Evolutionary conservation across 2,329 filamentous ascomycete genomes (phyloP).

Genomic region (Aspergillus quadricinctus): DNA sequence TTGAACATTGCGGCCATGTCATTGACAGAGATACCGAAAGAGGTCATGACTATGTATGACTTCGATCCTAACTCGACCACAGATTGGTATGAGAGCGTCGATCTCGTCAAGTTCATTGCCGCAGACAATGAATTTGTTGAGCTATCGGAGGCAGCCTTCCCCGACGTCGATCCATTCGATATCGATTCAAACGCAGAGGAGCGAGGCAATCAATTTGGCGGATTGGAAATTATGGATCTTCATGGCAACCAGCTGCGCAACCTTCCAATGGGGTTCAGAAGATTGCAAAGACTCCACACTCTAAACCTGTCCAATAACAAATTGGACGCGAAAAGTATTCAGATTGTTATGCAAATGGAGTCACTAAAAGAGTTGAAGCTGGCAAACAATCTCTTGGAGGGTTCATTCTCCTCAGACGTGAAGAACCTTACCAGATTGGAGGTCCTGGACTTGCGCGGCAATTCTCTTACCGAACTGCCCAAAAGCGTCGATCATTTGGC

Average conservation of each 20-base stretch:
- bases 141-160: slow-evolving; percentile 72
- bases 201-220: slow-evolving; percentile 72
- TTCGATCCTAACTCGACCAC: slow-evolving; percentile 61
- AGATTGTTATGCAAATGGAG: slow-evolving; percentile 68
- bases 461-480: slow-evolving; percentile 70
- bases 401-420: slow-evolving; percentile 62
- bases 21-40: slow-evolving; percentile 71
- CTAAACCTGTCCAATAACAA: slow-evolving; percentile 84
- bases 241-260: slow-evolving; percentile 75
- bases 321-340: slow-evolving; percentile 66
- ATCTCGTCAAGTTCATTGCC: slow-evolving; percentile 76
- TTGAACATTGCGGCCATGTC: slow-evolving; percentile 85
- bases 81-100: slow-evolving; percentile 88
- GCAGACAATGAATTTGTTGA: slow-evolving; percentile 83
- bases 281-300: slow-evolving; percentile 68
- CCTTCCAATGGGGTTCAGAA: slow-evolving; percentile 70
- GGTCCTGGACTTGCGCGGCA: slow-evolving; percentile 74
- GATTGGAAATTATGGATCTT: slow-evolving; percentile 74
- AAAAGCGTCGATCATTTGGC: slow-evolving; percentile 61
- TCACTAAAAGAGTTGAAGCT: slow-evolving; percentile 76
- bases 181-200: slow-evolving; percentile 62
- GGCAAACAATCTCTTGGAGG: slow-evolving; percentile 70
- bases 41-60: slow-evolving; percentile 89
- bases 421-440: slow-evolving; percentile 66
- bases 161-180: slow-evolving; percentile 59